Evolutionary conservation across 2,329 filamentous ascomycete genomes (phyloP).

Genomic region (Trichoderma endophyticum): DNA sequence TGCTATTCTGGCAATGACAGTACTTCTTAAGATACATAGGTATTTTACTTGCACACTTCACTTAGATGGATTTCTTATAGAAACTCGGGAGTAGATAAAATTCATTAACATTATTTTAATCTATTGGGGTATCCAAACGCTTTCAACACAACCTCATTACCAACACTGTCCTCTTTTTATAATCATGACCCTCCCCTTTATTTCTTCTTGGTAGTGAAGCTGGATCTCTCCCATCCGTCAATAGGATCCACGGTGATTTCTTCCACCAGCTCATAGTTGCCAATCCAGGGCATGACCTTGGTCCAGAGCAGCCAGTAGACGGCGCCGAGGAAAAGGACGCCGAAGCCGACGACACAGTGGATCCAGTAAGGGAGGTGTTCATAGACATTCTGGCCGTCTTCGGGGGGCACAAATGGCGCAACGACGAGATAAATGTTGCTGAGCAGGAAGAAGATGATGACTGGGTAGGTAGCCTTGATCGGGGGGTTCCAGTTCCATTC

Average conservation of each 20-base stretch:
- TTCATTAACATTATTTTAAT: constrained; percentile 14
- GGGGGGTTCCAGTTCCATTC: constrained; percentile 52
- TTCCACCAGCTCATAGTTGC: constrained; percentile 54
- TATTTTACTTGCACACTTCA: background rate
- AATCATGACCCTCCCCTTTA: background rate
- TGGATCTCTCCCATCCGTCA: constrained; percentile 61
- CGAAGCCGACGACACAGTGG: constrained; percentile 56
- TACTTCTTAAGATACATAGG: background rate
- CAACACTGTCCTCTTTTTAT: background rate
- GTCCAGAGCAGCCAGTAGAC: constrained; percentile 58
- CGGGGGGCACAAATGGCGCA: constrained; percentile 56
- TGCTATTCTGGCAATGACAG: background rate
- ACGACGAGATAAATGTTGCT: constrained; percentile 61
- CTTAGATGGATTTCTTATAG: background rate
- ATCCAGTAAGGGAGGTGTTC: constrained; percentile 54
- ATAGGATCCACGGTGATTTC: constrained; percentile 52
- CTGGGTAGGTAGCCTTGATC: constrained; percentile 52
- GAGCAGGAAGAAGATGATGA: constrained; percentile 56
- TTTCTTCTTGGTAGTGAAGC: constrained; percentile 43
- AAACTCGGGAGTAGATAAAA: background rate
- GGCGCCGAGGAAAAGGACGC: constrained; percentile 49
- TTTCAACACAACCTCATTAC: background rate
- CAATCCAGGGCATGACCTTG: constrained; percentile 48
- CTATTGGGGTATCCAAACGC: constrained; percentile 14
- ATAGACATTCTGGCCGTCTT: constrained; percentile 51